Conservation (phyloP, 2,329 filamentous ascomycete species). For the Pleomassaria siparia region DNA sequence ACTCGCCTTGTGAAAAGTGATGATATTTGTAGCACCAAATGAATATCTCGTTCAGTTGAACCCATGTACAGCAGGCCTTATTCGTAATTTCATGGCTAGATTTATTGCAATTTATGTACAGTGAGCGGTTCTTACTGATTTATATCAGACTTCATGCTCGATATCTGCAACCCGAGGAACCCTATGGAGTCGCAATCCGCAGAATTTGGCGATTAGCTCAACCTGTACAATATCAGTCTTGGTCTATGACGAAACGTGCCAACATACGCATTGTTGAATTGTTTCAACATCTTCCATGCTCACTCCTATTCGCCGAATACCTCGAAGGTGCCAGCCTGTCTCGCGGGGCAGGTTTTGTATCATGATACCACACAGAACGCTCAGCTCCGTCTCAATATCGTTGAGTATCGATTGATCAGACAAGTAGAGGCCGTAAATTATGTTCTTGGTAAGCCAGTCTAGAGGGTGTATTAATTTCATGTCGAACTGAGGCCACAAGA, state of each 20-base stretch:
- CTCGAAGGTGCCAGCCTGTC: slow-evolving; percentile 59
- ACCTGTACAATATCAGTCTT: slow-evolving; percentile 23
- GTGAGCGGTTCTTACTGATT: too few species aligned
- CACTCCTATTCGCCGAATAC: slow-evolving; percentile 52
- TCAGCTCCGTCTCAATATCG: slow-evolving; percentile 57
- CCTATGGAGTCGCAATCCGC: slow-evolving; percentile 26
- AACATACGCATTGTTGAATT: slow-evolving; percentile 44
- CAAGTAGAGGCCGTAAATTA: slow-evolving; percentile 62
- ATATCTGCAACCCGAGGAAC: slow-evolving; percentile 36
- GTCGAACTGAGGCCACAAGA: not conserved
- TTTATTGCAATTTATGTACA: too few species aligned
- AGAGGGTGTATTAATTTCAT: slow-evolving; percentile 20
- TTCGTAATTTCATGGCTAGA: too few species aligned
- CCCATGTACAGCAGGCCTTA: too few species aligned
- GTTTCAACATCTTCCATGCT: slow-evolving; percentile 48
- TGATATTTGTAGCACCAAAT: too few species aligned
- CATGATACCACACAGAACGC: slow-evolving; percentile 59
- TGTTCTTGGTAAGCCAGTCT: slow-evolving; percentile 56
- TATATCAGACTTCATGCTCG: slow-evolving; percentile 31
- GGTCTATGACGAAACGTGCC: not conserved
- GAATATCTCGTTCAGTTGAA: too few species aligned
- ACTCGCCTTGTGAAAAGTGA: too few species aligned
- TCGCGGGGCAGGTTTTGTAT: slow-evolving; percentile 57
- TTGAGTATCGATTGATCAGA: slow-evolving; percentile 58
- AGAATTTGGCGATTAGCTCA: slow-evolving; percentile 34